Percentiles rank a stretch among this genome's conserved stretches.
These are phyloP conservation scores for Acanthamoeba rhysodes DNA, from an alignment of 208 protist genomes.

Conservation along the genomic window DNA sequence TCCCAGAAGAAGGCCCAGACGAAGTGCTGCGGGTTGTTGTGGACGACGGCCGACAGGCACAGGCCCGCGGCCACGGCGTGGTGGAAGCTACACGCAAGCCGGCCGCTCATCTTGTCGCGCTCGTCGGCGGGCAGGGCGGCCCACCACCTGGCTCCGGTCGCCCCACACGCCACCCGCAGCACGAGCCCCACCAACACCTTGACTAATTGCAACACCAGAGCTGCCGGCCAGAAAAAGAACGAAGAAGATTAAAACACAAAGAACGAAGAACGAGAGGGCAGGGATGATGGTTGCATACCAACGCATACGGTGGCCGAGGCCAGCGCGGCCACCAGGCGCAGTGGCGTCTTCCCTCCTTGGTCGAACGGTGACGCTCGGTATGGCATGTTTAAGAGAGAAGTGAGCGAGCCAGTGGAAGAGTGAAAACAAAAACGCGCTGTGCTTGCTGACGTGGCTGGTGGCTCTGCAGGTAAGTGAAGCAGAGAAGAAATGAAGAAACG, in stretches of 20 bases:
- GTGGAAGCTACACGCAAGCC: neutral
- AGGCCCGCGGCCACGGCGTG: conserved; percentile 3
- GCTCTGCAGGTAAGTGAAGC: neutral
- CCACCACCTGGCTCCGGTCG: neutral
- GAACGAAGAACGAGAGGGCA: neutral
- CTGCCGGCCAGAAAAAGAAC: neutral
- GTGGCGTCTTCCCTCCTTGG: neutral
- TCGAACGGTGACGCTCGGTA: neutral
- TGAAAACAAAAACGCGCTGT: too few relatives aligned
- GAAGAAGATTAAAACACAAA: neutral
- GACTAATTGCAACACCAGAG: neutral
- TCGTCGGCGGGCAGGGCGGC: conserved; percentile 3
- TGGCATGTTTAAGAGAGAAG: neutral
- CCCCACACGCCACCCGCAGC: neutral
- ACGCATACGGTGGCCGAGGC: neutral
- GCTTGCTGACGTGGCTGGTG: neutral
- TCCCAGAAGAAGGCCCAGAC: neutral
- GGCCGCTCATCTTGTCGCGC: neutral
- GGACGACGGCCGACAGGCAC: neutral
- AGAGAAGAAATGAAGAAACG: neutral
- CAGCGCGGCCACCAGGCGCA: neutral
- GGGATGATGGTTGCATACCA: neutral
- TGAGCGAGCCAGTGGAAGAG: too few relatives aligned
- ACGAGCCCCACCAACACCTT: neutral
- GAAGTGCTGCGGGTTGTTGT: neutral